Base-by-base conservation (phyloP, 306 rosid species). In the Cucumis melo region DNA sequence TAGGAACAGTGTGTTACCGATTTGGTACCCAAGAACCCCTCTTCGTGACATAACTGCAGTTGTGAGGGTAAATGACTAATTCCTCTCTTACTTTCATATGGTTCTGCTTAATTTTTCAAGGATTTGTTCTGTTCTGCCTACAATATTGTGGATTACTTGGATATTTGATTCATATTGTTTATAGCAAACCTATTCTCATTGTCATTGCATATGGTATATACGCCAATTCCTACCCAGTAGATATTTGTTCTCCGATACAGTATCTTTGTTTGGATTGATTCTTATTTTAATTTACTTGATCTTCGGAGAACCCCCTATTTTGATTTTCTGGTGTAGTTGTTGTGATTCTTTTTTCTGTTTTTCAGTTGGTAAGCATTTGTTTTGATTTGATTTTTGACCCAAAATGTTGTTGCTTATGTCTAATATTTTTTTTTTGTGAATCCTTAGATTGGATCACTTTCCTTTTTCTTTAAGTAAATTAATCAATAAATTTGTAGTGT, bases 21-120 rank as follows among this genome's bases (percentile, higher is more conserved):
- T 88, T 59, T 93, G 96, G 97, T 91, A 93, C 59, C 98, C 94
- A 0, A 77, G 98, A 76, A 86, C 92, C 21, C 97, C 96, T 44
- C 88, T 93, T 11, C 87, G 87, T 0, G 91, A 91, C 24, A 82
- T 93, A 64, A 90, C 92, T n/a, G 83, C 81, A 12, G 73, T 90
- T 20, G 78, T 41, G 29, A 75, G 90, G 83, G 98, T 93, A 86
- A 71, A 42, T 48, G 14, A 24, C 39, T 27, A 46, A 19, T 10
- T 59, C 14, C 41, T 27, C 34, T 56, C 10, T 38, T 42, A 44
- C 44, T 78, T 60, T 77, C 3, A n/a, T 32, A 41, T 17, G 3
- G 29, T 20, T 76, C 66, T 27, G 23, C 20, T 42, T 13, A 32
- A 39, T 56, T 42, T 36, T 67, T 62, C 32, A 42, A 67, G 10